Base-by-base conservation (phyloP, 2,329 filamentous ascomycete genomes). In the Fusarium equiseti region DNA sequence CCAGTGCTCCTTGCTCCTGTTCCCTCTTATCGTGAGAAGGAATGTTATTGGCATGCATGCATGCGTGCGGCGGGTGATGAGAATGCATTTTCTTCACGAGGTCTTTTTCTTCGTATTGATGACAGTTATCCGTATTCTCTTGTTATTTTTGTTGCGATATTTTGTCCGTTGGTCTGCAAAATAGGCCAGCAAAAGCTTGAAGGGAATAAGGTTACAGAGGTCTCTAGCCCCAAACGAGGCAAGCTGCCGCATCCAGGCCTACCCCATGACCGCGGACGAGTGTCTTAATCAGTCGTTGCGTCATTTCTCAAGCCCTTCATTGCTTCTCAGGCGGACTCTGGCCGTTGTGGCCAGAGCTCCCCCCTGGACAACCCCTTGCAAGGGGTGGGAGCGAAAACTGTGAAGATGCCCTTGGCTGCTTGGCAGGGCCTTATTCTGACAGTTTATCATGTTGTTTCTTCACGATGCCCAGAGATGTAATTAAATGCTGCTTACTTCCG, bases 121-220 rank as follows among this genome's bases (percentile, higher is more conserved):
- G 18, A 38, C 35, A n/a, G 2, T 38, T 4, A 38, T 38, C 18
- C 10, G 18, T 38, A 38, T 12, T 3, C 35, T 38, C 0, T 18
- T 5, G 2, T 18, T 38, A n/a, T 38, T 2, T 38, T 2, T n/a
- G 35, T 18, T 10, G 35, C 18, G 2, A 4, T 5, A n/a, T n/a
- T 8, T 38, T 38, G 35, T 56, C 18, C 6, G 35, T 42, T 12
- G 18, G 43, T 31, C 26, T 44, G 45, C 16, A n/a, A 26, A 13
- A 29, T 42, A 51, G 40, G 31, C 20, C 45, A 22, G 24, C 22
- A 67, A 67, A 68, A 68, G 66, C 66, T 68, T 68, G 59, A 55
- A 43, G 32, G 49, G 38, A 29, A 64, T 68, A 68, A 68, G 66
- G 66, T 68, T 68, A 65, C 66, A 68, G 49, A 40, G 50, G 26